Percentiles rank a stretch among this genome's conserved stretches.
Conservation (phyloP, 139 green algal species). For the Mychonastes homosphaera region DNA sequence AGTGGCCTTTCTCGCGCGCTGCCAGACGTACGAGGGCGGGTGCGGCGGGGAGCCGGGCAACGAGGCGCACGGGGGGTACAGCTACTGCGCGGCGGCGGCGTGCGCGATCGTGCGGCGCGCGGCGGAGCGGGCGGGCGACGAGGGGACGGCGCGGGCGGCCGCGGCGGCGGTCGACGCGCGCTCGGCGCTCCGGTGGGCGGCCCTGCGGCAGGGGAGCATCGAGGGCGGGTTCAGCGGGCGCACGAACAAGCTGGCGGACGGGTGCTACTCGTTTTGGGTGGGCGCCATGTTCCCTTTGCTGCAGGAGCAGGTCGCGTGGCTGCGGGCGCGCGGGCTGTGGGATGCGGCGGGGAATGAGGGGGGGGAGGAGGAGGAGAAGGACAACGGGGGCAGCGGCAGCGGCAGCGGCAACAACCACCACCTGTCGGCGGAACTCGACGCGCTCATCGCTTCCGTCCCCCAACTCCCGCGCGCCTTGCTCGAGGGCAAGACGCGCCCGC, state of each 20-base stretch:
- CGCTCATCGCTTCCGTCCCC: no score
- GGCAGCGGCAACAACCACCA: no score
- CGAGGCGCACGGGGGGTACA: slow-evolving; percentile 98
- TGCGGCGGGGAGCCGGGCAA: slow-evolving; percentile 89
- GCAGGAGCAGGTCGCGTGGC: slow-evolving; percentile 10
- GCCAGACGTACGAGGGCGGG: slow-evolving; percentile 86
- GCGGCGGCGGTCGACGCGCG: slow-evolving; percentile 46
- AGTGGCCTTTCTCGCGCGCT: slow-evolving; percentile 50
- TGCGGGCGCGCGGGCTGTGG: slow-evolving; percentile 8
- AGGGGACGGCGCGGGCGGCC: neutral
- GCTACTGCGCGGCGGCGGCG: slow-evolving; percentile 85
- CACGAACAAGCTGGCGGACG: slow-evolving; percentile 98
- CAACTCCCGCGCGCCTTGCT: no score
- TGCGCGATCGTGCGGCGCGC: slow-evolving; percentile 46
- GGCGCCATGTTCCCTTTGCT: slow-evolving; percentile 72
- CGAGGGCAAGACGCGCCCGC: no score
- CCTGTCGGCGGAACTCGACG: no score
- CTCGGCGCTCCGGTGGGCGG: slow-evolving; percentile 60
- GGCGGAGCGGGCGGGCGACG: neutral
- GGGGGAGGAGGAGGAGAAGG: neutral
- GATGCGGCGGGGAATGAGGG: neutral
- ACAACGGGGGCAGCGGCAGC: neutral
- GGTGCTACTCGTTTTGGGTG: slow-evolving; percentile 95
- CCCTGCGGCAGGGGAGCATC: slow-evolving; percentile 51
- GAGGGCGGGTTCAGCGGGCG: slow-evolving; percentile 94